Conservation (phyloP, 2,329 filamentous ascomycete genomes). For the Mariannaea sp. region DNA sequence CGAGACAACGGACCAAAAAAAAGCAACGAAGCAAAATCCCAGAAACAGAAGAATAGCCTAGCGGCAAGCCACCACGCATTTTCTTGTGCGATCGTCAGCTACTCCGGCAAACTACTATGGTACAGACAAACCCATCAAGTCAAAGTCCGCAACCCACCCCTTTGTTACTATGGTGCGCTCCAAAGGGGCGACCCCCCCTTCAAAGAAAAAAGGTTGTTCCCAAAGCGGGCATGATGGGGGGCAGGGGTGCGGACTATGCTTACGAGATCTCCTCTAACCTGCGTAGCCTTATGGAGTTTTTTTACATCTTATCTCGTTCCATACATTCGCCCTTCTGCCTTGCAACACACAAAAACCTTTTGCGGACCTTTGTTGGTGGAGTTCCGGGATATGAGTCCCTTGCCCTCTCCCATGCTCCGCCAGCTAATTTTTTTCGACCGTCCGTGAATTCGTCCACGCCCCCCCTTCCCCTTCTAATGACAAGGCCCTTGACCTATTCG, state of each 20-base stretch:
- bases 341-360: neutral
- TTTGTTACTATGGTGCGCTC: no score
- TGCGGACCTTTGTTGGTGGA: constrained; percentile 32
- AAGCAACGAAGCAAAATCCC: no score
- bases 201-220: constrained; percentile 14
- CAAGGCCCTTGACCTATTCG: constrained; percentile 8
- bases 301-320: neutral
- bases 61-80: constrained; percentile 17
- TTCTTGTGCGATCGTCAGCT: constrained; percentile 6
- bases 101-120: no score
- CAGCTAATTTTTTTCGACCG: no score
- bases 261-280: constrained; percentile 31
- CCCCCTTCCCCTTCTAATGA: constrained; percentile 16
- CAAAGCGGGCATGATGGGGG: constrained; percentile 11
- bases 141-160: constrained; percentile 20
- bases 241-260: constrained; percentile 32
- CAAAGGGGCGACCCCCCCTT: no score
- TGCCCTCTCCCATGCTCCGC: constrained; percentile 21
- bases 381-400: constrained; percentile 24
- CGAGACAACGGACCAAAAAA: constrained; percentile 24
- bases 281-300: constrained; percentile 10
- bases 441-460: constrained; percentile 30
- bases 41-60: constrained; percentile 12
- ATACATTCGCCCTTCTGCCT: no score
- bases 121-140: no score